Percentiles rank a stretch among this genome's conserved stretches.
phyloP scores from a whole-genome alignment of 192 early-diverging fungal genomes.

The Bifiguratus adelaidae region DNA sequence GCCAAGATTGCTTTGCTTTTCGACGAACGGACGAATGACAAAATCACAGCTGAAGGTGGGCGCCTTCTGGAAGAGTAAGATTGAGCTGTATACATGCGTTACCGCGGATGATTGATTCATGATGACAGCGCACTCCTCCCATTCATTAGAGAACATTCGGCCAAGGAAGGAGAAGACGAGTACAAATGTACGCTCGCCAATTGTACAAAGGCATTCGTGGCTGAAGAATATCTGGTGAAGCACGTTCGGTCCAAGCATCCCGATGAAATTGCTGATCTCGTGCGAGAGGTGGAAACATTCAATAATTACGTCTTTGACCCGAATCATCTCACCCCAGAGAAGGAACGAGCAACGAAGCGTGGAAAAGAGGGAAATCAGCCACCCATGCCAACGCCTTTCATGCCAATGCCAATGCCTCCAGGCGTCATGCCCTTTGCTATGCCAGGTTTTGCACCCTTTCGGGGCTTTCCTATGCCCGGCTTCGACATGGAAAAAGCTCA shows the following conservation, averaged over 20 bases:
- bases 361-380: constrained; percentile 15
- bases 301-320: constrained; percentile 87
- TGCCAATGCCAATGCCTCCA: constrained; percentile 15
- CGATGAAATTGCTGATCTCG: constrained; percentile 48
- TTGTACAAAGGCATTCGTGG: constrained; percentile 93
- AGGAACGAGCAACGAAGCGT: too few species aligned
- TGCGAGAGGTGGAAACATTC: constrained; percentile 63
- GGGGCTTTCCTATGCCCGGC: too few species aligned
- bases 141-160: constrained; percentile 34
- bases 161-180: constrained; percentile 69
- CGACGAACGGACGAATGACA: neutral
- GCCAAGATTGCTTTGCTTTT: constrained; percentile 2
- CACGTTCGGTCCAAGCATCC: constrained; percentile 89
- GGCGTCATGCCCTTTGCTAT: constrained; percentile 18
- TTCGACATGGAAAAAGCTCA: too few species aligned
- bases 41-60: constrained; percentile 4
- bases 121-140: constrained; percentile 33
- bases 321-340: constrained; percentile 63
- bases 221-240: constrained; percentile 87
- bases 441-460: too few species aligned
- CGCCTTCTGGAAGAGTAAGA: constrained; percentile 40
- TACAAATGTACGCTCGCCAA: constrained; percentile 67
- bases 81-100: too few species aligned
- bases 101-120: neutral
- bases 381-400: constrained; percentile 23